Evolutionary conservation across 768 basidiomycete genomes (phyloP), one percentile per base, ranked within the genome.

Genomic region (Scleroderma citrinum): DNA sequence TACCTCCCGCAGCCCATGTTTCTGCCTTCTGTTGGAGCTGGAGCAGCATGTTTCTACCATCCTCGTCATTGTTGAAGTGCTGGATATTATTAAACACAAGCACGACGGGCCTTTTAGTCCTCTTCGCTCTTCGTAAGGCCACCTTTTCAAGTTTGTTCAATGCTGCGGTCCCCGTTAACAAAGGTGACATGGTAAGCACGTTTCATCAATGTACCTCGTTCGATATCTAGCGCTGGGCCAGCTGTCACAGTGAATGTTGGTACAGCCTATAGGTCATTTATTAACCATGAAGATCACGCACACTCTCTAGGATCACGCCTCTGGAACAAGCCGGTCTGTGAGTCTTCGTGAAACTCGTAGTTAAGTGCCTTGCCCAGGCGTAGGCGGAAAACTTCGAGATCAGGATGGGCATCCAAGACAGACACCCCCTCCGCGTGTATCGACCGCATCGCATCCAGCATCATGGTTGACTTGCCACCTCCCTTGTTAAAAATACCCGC

Each of bases 11-110:
- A 5, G 86, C 82, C 90, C 93, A 94, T 6, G 83, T 69, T 63
- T 93, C 92, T 5, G 88, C 92, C 48, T 82, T 77, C 60, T 89
- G 88, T 61, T 93, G 92, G 16, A 93, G 74, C 58, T 91, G 89
- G 48, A 92, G 68, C n/a, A 96, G 71, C 70, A 93, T 78, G 36
- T 85, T 79, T 53, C 76, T 73, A 0, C 91, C 90, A 23, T 80
- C 81, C 10, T 86, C 85, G 54, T 90, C 80, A 56, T 91, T 87
- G 49, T 82, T 77, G 65, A 87, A 83, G 60, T 76, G 77, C 55
- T 87, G 83, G 5, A 82, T 67, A 63, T 92, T 92, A 69, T 91
- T 91, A 60, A 95, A 72, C 39, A 91, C 79, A 24, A 95, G 71
- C 1, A 92, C 82, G 5, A 93, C 71, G 0, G 92, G 91, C 45